These are phyloP conservation scores for Novakomyces olei DNA, from an alignment of 805 yeast genomes.

Conservation along the genomic window DNA sequence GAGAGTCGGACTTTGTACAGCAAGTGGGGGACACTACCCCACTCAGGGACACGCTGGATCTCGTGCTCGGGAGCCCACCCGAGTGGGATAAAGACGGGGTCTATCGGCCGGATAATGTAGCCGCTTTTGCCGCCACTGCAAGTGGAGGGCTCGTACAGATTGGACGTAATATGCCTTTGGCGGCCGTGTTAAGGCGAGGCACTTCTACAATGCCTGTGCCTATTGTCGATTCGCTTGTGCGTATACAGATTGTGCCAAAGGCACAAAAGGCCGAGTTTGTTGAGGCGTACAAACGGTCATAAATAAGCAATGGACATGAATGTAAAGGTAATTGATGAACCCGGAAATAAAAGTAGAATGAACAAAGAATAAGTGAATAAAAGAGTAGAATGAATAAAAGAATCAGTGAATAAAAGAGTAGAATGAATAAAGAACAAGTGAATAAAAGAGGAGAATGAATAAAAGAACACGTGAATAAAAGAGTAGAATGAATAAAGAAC, in stretches of 20 bases:
- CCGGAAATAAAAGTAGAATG: no score
- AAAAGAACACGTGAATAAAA: no score
- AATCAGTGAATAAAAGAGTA: no score
- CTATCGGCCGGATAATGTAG: constrained; percentile 1
- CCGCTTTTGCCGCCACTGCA: background rate
- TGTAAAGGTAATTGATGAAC: no score
- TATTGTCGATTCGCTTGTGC: background rate
- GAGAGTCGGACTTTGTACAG: constrained; percentile 3
- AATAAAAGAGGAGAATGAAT: no score
- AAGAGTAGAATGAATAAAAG: no score
- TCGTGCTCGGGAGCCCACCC: constrained; percentile 1
- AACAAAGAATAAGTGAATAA: no score
- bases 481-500: no score
- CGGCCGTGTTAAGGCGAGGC: background rate
- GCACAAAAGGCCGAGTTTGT: background rate
- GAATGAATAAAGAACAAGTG: no score
- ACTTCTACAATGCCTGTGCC: no score
- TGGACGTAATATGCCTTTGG: background rate
- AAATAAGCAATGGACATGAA: no score
- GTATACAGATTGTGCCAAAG: constrained; percentile 1
- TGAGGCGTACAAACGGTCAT: no score
- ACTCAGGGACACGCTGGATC: background rate
- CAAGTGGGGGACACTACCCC: background rate
- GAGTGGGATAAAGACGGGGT: background rate
- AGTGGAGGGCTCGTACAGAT: constrained; percentile 3